Evolutionary conservation across 192 early-diverging fungal genomes (phyloP), one percentile per base, ranked within the genome.

Genomic region (Gryganskiella cystojenkinii): DNA sequence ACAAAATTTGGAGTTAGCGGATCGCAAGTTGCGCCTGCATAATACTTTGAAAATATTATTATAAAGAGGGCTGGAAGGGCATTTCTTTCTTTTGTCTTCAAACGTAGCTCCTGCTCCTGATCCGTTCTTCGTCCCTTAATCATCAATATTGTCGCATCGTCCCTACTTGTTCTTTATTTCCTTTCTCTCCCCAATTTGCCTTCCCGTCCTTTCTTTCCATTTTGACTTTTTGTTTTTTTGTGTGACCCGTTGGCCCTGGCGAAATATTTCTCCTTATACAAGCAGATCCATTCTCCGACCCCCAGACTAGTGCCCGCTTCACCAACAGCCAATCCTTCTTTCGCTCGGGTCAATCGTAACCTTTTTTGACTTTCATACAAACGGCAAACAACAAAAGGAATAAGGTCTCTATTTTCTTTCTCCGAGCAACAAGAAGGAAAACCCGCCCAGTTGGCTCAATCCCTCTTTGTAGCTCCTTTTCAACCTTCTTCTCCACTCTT

Each of bases 321-420:
- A n/a, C n/a, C 37, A 40, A 5, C 37, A 13, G 35, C 69, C 0
- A 14, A 69, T 35, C 73, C 79, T 14, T 54, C 46, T 40, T 79
- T 78, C 69, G n/a, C n/a, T 79, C 67, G 1, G 81, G 70, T 28
- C 20, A 42, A 33, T 73, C 51, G 52, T 71, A 79, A 13, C 73
- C 81, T 31, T 68, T 61, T 50, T 66, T 65, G 43, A 73, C 75
- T 25, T 71, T 78, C 19, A 73, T 68, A 52, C 79, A 82, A 19
- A 73, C 22, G 25, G 72, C 75, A 60, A 79, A 79, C 79, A 56
- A 7, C 46, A 24, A 2, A 22, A 30, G 11, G 3, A 27, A 22
- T 35, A 31, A 27, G 40, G 17, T 30, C 17, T 33, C 9, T 45
- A 15, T n/a, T 44, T 19, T 43, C 28, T 37, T 47, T 35, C 55